Percentiles rank a stretch among this genome's conserved stretches.
Evolutionary conservation across 371 early-diverging fungal genomes (phyloP).

Genomic region (Homolaphlyctis polyrhiza): DNA sequence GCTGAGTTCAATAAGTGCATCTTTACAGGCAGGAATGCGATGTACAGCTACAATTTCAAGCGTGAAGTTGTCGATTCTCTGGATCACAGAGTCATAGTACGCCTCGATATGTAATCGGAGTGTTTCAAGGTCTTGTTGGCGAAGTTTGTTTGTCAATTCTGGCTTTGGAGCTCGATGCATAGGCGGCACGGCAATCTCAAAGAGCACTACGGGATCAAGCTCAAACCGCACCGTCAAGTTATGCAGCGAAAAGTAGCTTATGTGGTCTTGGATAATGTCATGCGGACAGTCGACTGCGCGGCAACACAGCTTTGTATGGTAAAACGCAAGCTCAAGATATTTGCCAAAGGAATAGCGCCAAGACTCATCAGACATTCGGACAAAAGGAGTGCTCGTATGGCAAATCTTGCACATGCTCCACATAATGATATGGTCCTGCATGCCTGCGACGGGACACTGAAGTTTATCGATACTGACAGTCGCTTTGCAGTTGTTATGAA

Average conservation of each 20-base stretch:
- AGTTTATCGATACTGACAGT: conserved; percentile 69
- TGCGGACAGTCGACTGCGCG: conserved; percentile 78
- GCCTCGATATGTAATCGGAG: conserved; percentile 52
- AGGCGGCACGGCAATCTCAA: conserved; percentile 78
- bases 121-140: conserved; percentile 57
- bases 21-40: conserved; percentile 19
- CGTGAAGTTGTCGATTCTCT: conserved; percentile 30
- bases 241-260: conserved; percentile 68
- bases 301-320: conserved; percentile 55
- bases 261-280: conserved; percentile 70
- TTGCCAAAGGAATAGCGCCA: conserved; percentile 94
- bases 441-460: conserved; percentile 55
- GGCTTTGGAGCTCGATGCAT: conserved; percentile 59
- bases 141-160: conserved; percentile 47
- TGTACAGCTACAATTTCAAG: conserved; percentile 25
- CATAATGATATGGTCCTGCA: conserved; percentile 75
- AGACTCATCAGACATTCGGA: conserved; percentile 78
- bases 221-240: conserved; percentile 72
- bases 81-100: conserved; percentile 67
- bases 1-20: conserved; percentile 25
- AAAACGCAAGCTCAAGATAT: conserved; percentile 84
- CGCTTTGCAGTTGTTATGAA: conserved; percentile 72
- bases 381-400: conserved; percentile 58
- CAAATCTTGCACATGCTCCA: conserved; percentile 72
- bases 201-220: conserved; percentile 65